Percentiles rank a stretch among this genome's conserved stretches.
Conservation (phyloP, 2,329 filamentous ascomycete genomes). For the Fusarium sp. region DNA sequence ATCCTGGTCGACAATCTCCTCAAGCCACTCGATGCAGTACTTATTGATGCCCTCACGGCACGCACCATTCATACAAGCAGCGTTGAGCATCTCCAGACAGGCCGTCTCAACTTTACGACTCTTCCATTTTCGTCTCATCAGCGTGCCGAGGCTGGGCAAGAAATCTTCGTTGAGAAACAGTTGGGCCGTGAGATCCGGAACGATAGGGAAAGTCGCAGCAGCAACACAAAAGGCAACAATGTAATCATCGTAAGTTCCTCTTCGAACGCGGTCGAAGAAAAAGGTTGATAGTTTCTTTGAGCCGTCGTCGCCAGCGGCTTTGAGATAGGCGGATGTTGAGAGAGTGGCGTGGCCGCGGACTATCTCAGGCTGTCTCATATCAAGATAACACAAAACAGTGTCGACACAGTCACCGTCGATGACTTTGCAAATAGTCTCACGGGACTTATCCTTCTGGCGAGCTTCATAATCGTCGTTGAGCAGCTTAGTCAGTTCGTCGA, state of each 20-base stretch:
- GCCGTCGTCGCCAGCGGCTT: constrained; percentile 80
- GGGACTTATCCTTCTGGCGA: constrained; percentile 60
- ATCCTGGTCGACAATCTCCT: constrained; percentile 84
- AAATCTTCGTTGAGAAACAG: constrained; percentile 94
- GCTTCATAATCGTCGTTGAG: constrained; percentile 68
- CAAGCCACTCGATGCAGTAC: constrained; percentile 89
- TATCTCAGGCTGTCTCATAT: constrained; percentile 81
- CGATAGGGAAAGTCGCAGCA: constrained; percentile 87
- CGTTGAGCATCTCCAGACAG: constrained; percentile 90
- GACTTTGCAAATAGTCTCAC: constrained; percentile 69
- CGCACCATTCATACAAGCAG: constrained; percentile 86
- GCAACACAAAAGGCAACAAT: constrained; percentile 96
- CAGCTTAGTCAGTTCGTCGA: constrained; percentile 72
- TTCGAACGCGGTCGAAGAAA: constrained; percentile 79
- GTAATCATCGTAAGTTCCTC: constrained; percentile 87
- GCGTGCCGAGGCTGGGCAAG: constrained; percentile 79
- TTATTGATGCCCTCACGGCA: constrained; percentile 89
- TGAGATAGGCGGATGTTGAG: constrained; percentile 86
- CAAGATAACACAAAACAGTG: constrained; percentile 87
- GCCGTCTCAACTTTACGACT: constrained; percentile 89
- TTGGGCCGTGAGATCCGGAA: constrained; percentile 79
- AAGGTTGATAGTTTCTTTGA: constrained; percentile 79
- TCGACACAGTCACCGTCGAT: constrained; percentile 85
- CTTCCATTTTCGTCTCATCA: constrained; percentile 86
- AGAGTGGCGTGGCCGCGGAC: constrained; percentile 87